These are phyloP conservation scores for grape (Vitis vinifera) DNA, from an alignment of 164 flowering plant species.

Conservation along the genomic window ASM3070453v1 NC_081818.1:21562001-21562500, in stretches of 20 bases:
- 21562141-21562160: conserved; percentile 70
- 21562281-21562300: not conserved
- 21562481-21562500: too few relatives aligned
- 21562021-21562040: conserved; percentile 68
- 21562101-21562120: conserved; percentile 28
- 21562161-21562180: conserved; percentile 43
- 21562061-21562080: conserved; percentile 81
- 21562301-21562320: not conserved
- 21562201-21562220: conserved; percentile 20
- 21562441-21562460: too few relatives aligned
- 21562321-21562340: too few relatives aligned
- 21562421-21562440: too few relatives aligned
- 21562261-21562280: conserved; percentile 14
- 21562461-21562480: too few relatives aligned
- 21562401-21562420: too few relatives aligned
- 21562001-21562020: not conserved
- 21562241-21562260: conserved; percentile 66
- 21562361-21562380: too few relatives aligned
- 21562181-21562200: conserved; percentile 39
- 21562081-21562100: conserved; percentile 29
- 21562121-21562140: conserved; percentile 85
- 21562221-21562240: conserved; percentile 42
- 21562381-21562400: too few relatives aligned
- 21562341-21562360: too few relatives aligned
- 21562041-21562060: conserved; percentile 93